Evolutionary conservation across 2,329 filamentous ascomycete species (phyloP).

Genomic region (Leptographium galeiforme): DNA sequence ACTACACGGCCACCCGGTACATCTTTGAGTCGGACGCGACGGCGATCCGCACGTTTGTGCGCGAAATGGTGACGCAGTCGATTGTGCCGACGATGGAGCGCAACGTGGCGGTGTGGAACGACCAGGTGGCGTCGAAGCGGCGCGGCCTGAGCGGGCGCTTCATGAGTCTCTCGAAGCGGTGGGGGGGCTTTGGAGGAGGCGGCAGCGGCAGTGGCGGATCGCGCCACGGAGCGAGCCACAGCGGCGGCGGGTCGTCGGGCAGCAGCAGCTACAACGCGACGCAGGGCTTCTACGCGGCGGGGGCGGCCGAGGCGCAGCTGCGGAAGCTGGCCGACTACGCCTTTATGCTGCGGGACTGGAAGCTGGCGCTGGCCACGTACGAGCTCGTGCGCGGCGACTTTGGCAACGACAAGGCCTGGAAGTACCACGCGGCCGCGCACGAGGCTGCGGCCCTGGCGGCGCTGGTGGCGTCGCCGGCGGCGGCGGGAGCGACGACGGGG

Average conservation of each 20-base stretch:
- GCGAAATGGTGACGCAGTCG: slow-evolving; percentile 91
- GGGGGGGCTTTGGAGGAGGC: slow-evolving; percentile 61
- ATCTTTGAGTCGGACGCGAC: slow-evolving; percentile 88
- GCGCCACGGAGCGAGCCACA: slow-evolving; percentile 48
- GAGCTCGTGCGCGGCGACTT: slow-evolving; percentile 83
- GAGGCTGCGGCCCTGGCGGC: slow-evolving; percentile 88
- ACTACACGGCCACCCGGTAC: slow-evolving; percentile 59
- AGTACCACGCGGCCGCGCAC: slow-evolving; percentile 80
- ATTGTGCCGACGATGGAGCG: slow-evolving; percentile 95
- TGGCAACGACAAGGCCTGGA: slow-evolving; percentile 92
- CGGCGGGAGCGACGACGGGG: slow-evolving; percentile 53
- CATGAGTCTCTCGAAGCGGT: slow-evolving; percentile 84
- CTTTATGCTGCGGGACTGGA: slow-evolving; percentile 96
- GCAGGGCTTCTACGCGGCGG: slow-evolving; percentile 69
- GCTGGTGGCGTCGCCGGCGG: slow-evolving; percentile 59
- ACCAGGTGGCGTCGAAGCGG: slow-evolving; percentile 83
- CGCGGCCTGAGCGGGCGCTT: slow-evolving; percentile 86
- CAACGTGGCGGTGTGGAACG: slow-evolving; percentile 84
- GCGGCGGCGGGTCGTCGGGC: slow-evolving; percentile 24
- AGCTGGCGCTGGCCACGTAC: slow-evolving; percentile 81
- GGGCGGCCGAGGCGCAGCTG: slow-evolving; percentile 79
- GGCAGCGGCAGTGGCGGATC: slow-evolving; percentile 15
- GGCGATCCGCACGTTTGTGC: slow-evolving; percentile 75
- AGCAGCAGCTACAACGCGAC: slow-evolving; percentile 60
- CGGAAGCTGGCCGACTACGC: slow-evolving; percentile 88